Evolutionary conservation across 2,329 filamentous ascomycete species (phyloP).

Genomic region (Penicillium sp.): DNA sequence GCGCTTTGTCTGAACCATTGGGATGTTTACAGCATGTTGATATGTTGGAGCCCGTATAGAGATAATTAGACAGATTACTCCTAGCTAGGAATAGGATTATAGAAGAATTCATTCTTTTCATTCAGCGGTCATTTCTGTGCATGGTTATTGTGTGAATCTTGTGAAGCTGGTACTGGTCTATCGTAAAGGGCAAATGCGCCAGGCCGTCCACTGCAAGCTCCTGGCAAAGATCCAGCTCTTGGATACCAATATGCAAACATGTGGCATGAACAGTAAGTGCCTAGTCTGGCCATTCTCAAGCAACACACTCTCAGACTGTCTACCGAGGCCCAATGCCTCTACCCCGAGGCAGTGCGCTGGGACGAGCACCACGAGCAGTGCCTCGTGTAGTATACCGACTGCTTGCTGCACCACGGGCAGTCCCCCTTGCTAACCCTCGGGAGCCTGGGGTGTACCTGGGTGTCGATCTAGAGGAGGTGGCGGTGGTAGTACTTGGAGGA

Average conservation of each 20-base stretch:
- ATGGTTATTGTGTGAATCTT: too few species aligned
- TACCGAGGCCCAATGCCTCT: constrained; percentile 35
- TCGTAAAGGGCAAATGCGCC: not conserved
- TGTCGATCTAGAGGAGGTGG: constrained; percentile 46
- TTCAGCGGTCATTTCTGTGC: constrained; percentile 1
- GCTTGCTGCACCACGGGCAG: constrained; percentile 21
- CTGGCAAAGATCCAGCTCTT: not conserved
- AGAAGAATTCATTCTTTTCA: not conserved
- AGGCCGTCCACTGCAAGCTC: not conserved
- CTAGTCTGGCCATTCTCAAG: not conserved
- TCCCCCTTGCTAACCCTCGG: constrained; percentile 28
- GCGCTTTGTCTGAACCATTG: not conserved
- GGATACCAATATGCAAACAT: not conserved
- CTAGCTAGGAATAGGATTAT: not conserved
- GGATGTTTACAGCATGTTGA: too few species aligned
- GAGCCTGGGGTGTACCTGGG: constrained; percentile 31
- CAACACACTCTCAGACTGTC: constrained; percentile 3
- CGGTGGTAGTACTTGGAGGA: constrained; percentile 51
- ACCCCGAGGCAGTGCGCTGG: constrained; percentile 41
- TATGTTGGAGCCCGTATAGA: too few species aligned
- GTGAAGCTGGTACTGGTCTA: too few species aligned
- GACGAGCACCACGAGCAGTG: constrained; percentile 30
- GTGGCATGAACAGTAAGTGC: not conserved
- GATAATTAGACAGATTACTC: too few species aligned
- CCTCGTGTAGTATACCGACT: constrained; percentile 41